Base-by-base conservation (phyloP, 2,329 filamentous ascomycete genomes). In the Alternaria gaisen region DNA sequence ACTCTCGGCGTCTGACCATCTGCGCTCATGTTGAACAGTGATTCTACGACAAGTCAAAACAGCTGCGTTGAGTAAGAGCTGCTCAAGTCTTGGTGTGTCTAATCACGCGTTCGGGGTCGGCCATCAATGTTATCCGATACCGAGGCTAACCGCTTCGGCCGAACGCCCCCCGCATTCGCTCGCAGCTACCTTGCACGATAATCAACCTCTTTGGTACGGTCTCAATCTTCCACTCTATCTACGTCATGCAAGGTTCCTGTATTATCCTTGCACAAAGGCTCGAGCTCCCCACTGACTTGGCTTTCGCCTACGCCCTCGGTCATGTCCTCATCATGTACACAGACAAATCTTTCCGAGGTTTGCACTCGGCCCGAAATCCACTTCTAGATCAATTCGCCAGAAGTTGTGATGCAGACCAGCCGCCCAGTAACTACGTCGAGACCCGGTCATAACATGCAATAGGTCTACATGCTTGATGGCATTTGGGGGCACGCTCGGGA, bases 1-100 rank as follows among this genome's bases (percentile, higher is more conserved):
- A 68, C 60, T 34, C 72, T 70, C 16, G 66, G 60, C 34, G 52
- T 43, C 22, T 67, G 65, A 14, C 56, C n/a, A 24, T 70, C 68
- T 36, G 56, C 30, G 57, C 59, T 70, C 71, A 75, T 75, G 10
- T 34, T 42, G 5, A 24, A 5, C 22, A 9, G 14, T 38, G 16
- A 7, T n/a, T 12, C n/a, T 11, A 22, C 32, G 14, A 34, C 14
- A 34, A 20, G 30, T 50, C 46, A 24, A n/a, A 36, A 36, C 43
- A 5, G n/a, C 24, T 46, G 43, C 32, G 30, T 26, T n/a, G 32
- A 22, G 46, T 50, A 50, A 50, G 46, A 36, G 9, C 14, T n/a
- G 24, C 9, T 11, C 32, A 50, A 5, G 18, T 50, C 32, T 32
- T 24, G 46, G 32, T 50, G 46, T 36, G 24, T 3, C 32, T 24